phyloP scores from a whole-genome alignment of 139 green algal species.

The Picochlorum sp. region DNA sequence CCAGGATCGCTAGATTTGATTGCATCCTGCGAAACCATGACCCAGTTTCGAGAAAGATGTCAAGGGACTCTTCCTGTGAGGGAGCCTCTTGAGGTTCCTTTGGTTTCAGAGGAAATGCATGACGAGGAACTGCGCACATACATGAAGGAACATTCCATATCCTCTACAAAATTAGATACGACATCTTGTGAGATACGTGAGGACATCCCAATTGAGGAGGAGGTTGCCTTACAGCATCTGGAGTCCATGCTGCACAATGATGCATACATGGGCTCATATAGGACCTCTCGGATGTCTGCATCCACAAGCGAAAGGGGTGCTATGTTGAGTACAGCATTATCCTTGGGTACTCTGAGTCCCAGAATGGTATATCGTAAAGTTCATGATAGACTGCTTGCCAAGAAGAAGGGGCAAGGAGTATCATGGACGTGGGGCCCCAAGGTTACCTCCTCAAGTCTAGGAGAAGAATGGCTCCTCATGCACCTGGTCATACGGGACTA shows the following conservation, averaged over 20 bases:
- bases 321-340: conserved; percentile 64
- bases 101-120: too few species aligned
- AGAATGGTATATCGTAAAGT: conserved; percentile 34
- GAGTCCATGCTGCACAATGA: conserved; percentile 8
- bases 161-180: neutral
- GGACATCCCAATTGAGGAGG: conserved; percentile 5
- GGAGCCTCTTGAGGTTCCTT: too few species aligned
- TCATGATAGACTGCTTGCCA: conserved; percentile 1
- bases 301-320: conserved; percentile 44
- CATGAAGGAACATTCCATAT: too few species aligned
- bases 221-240: conserved; percentile 12
- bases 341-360: conserved; percentile 60
- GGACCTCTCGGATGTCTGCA: conserved; percentile 1
- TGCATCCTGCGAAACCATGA: too few species aligned
- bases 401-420: neutral
- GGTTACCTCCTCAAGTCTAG: conserved; percentile 5
- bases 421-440: neutral
- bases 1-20: too few species aligned
- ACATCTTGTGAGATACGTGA: neutral
- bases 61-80: too few species aligned
- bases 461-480: conserved; percentile 37
- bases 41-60: too few species aligned
- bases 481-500: conserved; percentile 55
- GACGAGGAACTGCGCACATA: too few species aligned
- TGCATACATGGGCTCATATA: neutral